These are phyloP conservation scores for Cajanus cajan DNA, from an alignment of 306 rosid species.

Conservation along the genomic window DNA sequence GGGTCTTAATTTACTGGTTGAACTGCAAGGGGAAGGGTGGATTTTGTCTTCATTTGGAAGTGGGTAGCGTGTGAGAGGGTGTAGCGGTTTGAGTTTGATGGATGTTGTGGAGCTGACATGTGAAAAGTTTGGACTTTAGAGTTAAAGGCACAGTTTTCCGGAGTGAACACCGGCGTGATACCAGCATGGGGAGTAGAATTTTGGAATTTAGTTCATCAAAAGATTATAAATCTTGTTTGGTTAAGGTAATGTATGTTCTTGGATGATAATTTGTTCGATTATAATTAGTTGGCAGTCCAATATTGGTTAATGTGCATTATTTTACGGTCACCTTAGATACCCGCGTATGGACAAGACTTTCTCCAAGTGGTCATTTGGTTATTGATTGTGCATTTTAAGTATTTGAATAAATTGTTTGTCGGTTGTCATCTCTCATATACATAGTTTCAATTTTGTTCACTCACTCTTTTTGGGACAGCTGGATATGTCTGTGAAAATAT, in stretches of 20 bases:
- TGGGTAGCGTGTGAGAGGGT: neutral
- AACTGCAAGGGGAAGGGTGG: no score
- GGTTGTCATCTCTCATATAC: no score
- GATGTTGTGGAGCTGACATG: constrained; percentile 16
- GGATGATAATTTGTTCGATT: neutral
- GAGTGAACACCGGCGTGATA: neutral
- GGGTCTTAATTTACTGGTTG: no score
- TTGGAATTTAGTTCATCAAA: neutral
- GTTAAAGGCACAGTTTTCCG: neutral
- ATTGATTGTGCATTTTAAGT: neutral
- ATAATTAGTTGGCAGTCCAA: neutral
- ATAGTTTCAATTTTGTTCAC: neutral
- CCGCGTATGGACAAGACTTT: neutral
- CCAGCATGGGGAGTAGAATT: neutral
- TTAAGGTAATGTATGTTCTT: neutral
- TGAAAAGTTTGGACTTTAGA: constrained; percentile 9
- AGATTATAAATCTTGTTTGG: neutral
- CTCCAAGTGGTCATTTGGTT: constrained; percentile 2
- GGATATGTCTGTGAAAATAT: no score
- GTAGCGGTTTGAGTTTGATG: constrained; percentile 5
- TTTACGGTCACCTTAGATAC: neutral
- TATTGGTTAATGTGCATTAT: neutral
- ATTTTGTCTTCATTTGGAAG: neutral
- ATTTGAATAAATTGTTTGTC: no score
- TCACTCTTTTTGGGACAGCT: neutral